Percentiles rank a stretch among this genome's conserved stretches.
These are phyloP conservation scores for Tulasnella calospora DNA, from an alignment of 768 basidiomycete genomes.

Conservation along the genomic window DNA sequence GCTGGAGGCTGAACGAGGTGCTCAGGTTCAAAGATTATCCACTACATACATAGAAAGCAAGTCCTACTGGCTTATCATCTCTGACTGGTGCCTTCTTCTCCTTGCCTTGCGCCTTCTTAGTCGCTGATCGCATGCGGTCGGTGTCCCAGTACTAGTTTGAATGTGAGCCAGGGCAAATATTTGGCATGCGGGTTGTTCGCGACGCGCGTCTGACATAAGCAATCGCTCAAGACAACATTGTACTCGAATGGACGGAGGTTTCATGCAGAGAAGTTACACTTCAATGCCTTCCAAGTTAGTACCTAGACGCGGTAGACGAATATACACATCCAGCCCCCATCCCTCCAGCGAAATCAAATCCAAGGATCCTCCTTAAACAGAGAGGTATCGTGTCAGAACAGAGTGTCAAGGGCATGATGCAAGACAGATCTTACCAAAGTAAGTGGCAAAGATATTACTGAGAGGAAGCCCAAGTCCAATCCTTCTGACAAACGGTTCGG, in stretches of 20 bases:
- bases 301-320: conserved; percentile 76
- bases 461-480: conserved; percentile 83
- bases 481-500: conserved; percentile 28
- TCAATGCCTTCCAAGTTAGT: conserved; percentile 83
- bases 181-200: not conserved
- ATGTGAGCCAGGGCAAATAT: not conserved
- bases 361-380: conserved; percentile 59
- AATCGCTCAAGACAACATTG: not conserved
- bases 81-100: not conserved
- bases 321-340: conserved; percentile 77
- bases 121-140: not conserved
- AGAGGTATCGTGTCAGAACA: not conserved
- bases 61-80: not conserved
- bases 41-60: not conserved
- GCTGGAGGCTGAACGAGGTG: not conserved
- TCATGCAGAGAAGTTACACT: conserved; percentile 41
- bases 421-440: conserved; percentile 32
- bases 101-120: not conserved
- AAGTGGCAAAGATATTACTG: conserved; percentile 86
- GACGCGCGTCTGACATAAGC: conserved; percentile 13
- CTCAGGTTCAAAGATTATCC: not conserved
- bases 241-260: not conserved
- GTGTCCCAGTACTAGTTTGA: conserved; percentile 14
- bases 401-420: not conserved
- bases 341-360: conserved; percentile 76